phyloP scores from a whole-genome alignment of 2,329 filamentous ascomycete species.

The Phialemoniopsis sp. region DNA sequence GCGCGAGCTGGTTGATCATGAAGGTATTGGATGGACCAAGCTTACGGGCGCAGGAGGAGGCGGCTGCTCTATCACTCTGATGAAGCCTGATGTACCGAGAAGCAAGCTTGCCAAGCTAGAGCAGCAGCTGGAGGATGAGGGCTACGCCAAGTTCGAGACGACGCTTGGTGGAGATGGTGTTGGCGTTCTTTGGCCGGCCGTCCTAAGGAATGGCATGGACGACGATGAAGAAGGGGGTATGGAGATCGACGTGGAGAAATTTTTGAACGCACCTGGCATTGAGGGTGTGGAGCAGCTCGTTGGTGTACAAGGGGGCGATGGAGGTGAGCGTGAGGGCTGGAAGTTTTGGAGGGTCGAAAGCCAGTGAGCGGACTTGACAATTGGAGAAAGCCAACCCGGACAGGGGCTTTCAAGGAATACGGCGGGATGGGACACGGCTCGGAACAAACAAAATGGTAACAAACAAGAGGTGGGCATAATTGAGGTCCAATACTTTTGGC shows the following conservation, averaged over 20 bases:
- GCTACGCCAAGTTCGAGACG: constrained; percentile 81
- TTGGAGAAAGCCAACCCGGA: neutral
- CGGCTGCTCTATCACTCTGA: constrained; percentile 88
- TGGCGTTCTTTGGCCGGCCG: constrained; percentile 88
- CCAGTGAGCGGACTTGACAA: constrained; percentile 1
- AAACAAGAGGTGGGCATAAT: too few relatives aligned
- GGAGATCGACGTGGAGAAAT: constrained; percentile 83
- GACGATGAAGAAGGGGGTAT: constrained; percentile 77
- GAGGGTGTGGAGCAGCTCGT: constrained; percentile 86
- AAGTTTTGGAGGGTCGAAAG: constrained; percentile 76
- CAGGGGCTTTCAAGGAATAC: neutral
- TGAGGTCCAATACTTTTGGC: too few relatives aligned
- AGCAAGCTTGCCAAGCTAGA: constrained; percentile 61
- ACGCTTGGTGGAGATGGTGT: constrained; percentile 91
- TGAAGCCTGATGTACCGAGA: constrained; percentile 61
- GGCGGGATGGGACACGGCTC: too few relatives aligned
- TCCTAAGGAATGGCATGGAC: constrained; percentile 78
- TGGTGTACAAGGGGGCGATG: constrained; percentile 62
- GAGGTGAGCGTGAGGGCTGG: constrained; percentile 73
- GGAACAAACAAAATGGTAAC: too few relatives aligned
- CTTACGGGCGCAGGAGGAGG: constrained; percentile 93
- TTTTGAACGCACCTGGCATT: constrained; percentile 78
- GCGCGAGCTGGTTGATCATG: constrained; percentile 83
- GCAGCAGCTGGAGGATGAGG: constrained; percentile 60
- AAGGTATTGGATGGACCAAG: constrained; percentile 94